These are phyloP conservation scores for Lyophyllum decastes DNA, from an alignment of 768 basidiomycete genomes.

Conservation along the genomic window DNA sequence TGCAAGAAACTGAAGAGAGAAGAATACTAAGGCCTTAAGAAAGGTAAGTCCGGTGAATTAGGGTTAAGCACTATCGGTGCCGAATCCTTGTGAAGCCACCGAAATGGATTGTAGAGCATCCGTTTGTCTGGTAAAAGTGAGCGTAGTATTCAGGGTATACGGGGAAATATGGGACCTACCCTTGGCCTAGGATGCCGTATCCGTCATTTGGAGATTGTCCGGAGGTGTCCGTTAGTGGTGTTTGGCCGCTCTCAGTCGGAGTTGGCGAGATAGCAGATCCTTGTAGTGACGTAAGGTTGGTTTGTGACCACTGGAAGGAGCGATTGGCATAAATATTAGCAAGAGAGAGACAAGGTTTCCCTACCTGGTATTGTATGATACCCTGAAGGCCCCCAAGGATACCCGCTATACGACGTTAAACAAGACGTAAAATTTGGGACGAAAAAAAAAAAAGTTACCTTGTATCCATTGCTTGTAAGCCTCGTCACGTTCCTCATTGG, in stretches of 20 bases:
- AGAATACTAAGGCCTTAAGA: neutral
- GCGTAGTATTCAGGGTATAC: neutral
- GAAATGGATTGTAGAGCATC: constrained; percentile 31
- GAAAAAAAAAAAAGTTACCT: constrained; percentile 30
- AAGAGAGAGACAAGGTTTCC: neutral
- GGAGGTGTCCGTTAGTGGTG: constrained; percentile 32
- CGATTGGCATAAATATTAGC: constrained; percentile 18
- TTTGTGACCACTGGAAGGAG: constrained; percentile 55
- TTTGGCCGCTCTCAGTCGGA: constrained; percentile 31
- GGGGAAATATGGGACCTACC: constrained; percentile 28
- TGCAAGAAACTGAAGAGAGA: neutral
- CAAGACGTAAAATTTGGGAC: neutral
- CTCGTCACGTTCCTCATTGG: constrained; percentile 49
- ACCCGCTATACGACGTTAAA: constrained; percentile 34
- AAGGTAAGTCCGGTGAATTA: neutral
- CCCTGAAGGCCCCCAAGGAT: constrained; percentile 41
- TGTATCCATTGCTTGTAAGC: constrained; percentile 58
- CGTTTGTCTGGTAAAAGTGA: constrained; percentile 24
- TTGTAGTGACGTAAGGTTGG: constrained; percentile 42
- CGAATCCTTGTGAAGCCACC: constrained; percentile 36
- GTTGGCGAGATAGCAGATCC: constrained; percentile 47
- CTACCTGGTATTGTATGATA: constrained; percentile 49
- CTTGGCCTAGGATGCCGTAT: constrained; percentile 46
- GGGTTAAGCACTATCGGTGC: constrained; percentile 17
- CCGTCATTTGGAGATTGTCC: constrained; percentile 69